Base-by-base conservation (phyloP, 192 early-diverging fungal species). In the Mortierella claussenii region DNA sequence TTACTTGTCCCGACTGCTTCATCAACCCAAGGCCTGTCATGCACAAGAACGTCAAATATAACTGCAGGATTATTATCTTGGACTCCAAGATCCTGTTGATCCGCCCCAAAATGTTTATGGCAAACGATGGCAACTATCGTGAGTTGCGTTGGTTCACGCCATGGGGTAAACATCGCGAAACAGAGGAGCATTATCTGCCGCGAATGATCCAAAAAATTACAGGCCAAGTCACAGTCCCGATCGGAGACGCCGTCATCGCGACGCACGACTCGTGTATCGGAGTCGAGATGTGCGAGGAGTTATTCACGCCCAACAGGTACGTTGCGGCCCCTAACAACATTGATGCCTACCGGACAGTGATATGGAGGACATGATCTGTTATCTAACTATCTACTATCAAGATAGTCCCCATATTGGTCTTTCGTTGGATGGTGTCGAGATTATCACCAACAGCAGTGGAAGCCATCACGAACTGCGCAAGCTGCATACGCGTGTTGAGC, bases 121-220 rank as follows among this genome's bases (percentile, higher is more conserved):
- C 98, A 20, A 98, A 98, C 66, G 97, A 98, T 70, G 97, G 97
- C 20, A 98, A 98, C 75, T 99, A 99, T 81, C 91, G 97, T 31
- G 98, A 99, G 78, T 59, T 91, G 80, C 82, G 98, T 34, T 99
- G 96, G 91, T 99, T 99, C 79, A 86, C 92, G 0, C 82, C 92
- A 7, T 99, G 97, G 97, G 83, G 71, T 15, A 87, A 89, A 53
- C 45, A 53, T 6, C 78, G 86, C 8, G 57, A 76, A 4, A 78
- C 92, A 0, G 97, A 98, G 69, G 87, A 95, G 13, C 87, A 91
- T 67, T 87, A 86, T 55, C 73, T 99, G 45, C 98, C 98, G 30
- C 69, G 85, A 4, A 89, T 92, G 55, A 92, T 99, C 43, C 79
- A 86, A n/a, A 83, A 81, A 20, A 82, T 97, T 28, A 94, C 92